phyloP scores from a whole-genome alignment of 768 basidiomycete species.

The Mycena vitilis region DNA sequence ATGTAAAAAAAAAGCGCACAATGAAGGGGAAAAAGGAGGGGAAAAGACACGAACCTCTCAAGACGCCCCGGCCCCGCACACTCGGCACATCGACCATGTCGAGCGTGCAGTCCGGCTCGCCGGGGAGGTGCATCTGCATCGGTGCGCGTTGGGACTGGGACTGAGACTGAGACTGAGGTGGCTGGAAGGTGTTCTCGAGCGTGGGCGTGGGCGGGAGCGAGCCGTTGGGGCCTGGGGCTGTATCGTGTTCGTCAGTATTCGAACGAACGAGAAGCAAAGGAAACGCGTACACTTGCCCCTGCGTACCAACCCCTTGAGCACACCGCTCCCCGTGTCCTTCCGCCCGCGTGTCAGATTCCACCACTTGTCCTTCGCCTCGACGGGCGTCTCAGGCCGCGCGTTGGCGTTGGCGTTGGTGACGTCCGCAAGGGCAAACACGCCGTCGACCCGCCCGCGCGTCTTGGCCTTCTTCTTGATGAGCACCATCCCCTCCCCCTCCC shows the following conservation, averaged over 20 bases:
- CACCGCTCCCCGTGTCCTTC: conserved; percentile 69
- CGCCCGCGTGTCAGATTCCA: conserved; percentile 84
- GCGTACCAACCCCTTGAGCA: conserved; percentile 37
- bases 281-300: conserved; percentile 57
- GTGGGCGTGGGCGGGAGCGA: conserved; percentile 23
- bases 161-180: background rate
- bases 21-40: no score
- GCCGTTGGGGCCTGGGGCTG: conserved; percentile 28
- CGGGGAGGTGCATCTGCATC: conserved; percentile 24
- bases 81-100: conserved; percentile 37
- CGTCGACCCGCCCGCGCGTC: conserved; percentile 50
- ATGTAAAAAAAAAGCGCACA: no score
- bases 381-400: conserved; percentile 45
- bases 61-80: conserved; percentile 20
- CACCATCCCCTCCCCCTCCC: conserved; percentile 40
- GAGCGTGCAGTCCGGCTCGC: conserved; percentile 36
- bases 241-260: background rate
- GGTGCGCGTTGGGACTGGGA: conserved; percentile 6
- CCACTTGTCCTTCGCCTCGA: conserved; percentile 73
- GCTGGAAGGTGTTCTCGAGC: conserved; percentile 10
- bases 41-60: conserved; percentile 11
- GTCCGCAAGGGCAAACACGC: conserved; percentile 62
- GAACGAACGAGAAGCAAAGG: background rate
- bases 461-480: conserved; percentile 67
- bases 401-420: conserved; percentile 87